phyloP scores from a whole-genome alignment of 2,329 filamentous ascomycete genomes.

The Trichoderma koningiopsis region DNA sequence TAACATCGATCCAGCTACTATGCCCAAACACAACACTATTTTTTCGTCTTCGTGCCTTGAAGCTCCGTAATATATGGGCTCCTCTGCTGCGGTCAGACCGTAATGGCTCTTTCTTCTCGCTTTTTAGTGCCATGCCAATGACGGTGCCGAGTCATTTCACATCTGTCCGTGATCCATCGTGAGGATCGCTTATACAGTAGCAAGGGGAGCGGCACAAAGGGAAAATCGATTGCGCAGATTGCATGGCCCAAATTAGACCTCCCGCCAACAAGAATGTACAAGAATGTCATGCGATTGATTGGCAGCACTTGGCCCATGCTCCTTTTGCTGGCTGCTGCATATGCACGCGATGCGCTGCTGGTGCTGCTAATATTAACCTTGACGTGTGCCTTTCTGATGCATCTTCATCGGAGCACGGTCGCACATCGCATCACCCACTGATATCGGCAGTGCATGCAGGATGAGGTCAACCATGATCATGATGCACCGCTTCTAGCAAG shows the following conservation, averaged over 20 bases:
- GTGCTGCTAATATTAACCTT: slow-evolving; percentile 8
- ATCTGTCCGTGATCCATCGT: neutral
- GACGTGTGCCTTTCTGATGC: neutral
- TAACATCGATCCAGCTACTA: neutral
- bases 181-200: neutral
- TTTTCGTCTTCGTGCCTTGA: neutral
- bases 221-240: neutral
- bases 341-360: neutral
- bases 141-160: slow-evolving; percentile 8
- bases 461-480: neutral
- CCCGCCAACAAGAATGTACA: neutral
- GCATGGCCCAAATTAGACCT: slow-evolving; percentile 3
- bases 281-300: neutral
- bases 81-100: neutral
- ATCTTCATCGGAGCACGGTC: neutral
- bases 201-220: neutral
- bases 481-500: neutral
- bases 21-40: neutral
- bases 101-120: neutral
- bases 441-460: slow-evolving; percentile 21
- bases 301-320: neutral
- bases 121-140: neutral
- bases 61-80: neutral
- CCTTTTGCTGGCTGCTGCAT: neutral
- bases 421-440: neutral